Percentiles rank a stretch among this genome's conserved stretches.
These are phyloP conservation scores for Arabidopsis suecica DNA, from an alignment of 345 rosid species.

Conservation along the genomic window DNA sequence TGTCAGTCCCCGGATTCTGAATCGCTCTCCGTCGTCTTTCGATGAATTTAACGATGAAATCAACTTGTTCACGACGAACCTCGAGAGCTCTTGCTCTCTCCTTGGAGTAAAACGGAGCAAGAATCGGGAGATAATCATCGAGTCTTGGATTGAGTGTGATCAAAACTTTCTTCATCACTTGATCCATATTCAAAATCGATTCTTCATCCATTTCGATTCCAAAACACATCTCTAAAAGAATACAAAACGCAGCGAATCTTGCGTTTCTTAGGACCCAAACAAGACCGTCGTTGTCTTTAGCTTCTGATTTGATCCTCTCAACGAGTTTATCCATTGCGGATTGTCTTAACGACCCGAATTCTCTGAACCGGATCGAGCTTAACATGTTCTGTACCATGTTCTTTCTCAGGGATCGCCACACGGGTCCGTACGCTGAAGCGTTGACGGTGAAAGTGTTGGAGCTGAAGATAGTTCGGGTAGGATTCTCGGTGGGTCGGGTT, in stretches of 20 bases:
- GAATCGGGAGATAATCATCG: constrained; percentile 83
- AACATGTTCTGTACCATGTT: constrained; percentile 98
- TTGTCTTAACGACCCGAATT: constrained; percentile 57
- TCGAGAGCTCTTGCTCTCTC: constrained; percentile 60
- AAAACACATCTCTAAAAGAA: constrained; percentile 78
- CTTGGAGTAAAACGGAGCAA: constrained; percentile 77
- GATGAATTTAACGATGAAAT: constrained; percentile 58
- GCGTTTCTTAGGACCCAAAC: constrained; percentile 80
- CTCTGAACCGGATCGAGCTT: constrained; percentile 66
- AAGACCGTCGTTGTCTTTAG: constrained; percentile 53
- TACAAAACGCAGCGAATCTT: constrained; percentile 77
- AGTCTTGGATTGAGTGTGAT: constrained; percentile 71
- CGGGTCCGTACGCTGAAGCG: constrained; percentile 80
- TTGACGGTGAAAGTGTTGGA: constrained; percentile 92
- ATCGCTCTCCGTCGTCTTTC: constrained; percentile 61
- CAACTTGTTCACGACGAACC: constrained; percentile 70
- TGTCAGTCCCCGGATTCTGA: constrained; percentile 57
- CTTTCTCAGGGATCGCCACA: constrained; percentile 82
- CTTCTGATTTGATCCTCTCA: constrained; percentile 56
- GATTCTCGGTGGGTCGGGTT: constrained; percentile 76
- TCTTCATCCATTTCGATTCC: constrained; percentile 88
- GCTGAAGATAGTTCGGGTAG: constrained; percentile 83
- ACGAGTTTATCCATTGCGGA: constrained; percentile 72
- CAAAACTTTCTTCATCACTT: constrained; percentile 70
- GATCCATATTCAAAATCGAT: constrained; percentile 60